Evolutionary conservation across 768 basidiomycete genomes (phyloP), one percentile per base, ranked within the genome.

Genomic region (Dacryopinax primogenitus): DNA sequence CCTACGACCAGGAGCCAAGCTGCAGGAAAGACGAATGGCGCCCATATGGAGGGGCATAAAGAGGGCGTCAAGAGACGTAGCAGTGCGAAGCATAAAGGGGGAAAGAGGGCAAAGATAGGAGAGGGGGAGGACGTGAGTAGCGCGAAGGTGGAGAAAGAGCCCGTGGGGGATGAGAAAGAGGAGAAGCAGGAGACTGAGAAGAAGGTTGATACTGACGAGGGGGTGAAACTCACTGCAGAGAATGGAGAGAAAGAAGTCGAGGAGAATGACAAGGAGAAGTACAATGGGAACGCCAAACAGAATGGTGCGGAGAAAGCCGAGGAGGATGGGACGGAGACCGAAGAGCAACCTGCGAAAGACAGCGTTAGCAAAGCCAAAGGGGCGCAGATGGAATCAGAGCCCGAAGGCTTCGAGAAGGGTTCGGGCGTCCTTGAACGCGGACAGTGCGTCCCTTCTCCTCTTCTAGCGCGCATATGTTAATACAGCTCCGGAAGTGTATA

Each of bases 401-500:
- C 32, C 39, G 37, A 21, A 63, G 36, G 66, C 1, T 32, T 62
- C 28, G 33, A 63, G 23, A 65, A 67, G 21, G 63, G 32, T 15
- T 64, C 64, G 15, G 63, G 28, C 13, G 30, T 67, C 47, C 41
- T 65, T 32, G 66, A 68, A 28, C 65, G 68, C 18, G 69, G 66
- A 51, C 36, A 62, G 66, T 64, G 28, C 9, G 44, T 7, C 33
- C 6, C 16, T 21, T 15, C 41, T 32, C n/a, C n/a, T 37, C n/a
- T 9, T 32, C 1, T 21, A 15, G 11, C 2, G 45, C 28, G 12
- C 33, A 0, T 44, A 67, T 67, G 70, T n/a, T 41, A 62, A 26
- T 51, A 67, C 64, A 68, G 69, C 30, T 61, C 39, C 12, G 69
- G 70, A 11, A 63, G 65, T 67, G 78, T 86, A 47, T 85, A 85